These are phyloP conservation scores for Colletotrichum sp. DNA, from an alignment of 2,329 filamentous ascomycete genomes.

Conservation along the genomic window DNA sequence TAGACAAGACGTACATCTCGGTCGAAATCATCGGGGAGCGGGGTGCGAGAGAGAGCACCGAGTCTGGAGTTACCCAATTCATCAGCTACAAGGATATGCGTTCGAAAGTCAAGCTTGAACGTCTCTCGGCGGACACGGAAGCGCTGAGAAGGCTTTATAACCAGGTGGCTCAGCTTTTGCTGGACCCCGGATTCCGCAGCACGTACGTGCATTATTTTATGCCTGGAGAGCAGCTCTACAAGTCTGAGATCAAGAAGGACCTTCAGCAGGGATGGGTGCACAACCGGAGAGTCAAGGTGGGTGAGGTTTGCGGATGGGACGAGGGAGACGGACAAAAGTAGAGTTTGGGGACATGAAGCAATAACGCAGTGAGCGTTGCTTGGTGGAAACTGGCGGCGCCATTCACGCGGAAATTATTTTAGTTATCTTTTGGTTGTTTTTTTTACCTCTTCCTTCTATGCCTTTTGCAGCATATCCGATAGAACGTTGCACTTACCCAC, in stretches of 20 bases:
- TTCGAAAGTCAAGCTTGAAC: not conserved
- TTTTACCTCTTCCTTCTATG: not conserved
- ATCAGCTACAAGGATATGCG: not conserved
- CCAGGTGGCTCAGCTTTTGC: not conserved
- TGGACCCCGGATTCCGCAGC: not conserved
- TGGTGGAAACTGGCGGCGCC: not conserved
- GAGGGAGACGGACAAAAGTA: not conserved
- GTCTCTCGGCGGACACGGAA: not conserved
- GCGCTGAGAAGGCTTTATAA: not conserved
- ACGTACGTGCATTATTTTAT: not conserved
- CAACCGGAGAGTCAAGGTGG: not conserved
- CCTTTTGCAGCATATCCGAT: not conserved
- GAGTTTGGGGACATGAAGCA: not conserved
- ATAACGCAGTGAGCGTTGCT: not conserved
- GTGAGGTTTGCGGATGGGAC: not conserved
- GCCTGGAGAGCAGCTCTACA: not conserved
- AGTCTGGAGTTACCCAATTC: not conserved
- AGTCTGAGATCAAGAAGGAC: not conserved
- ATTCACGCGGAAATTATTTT: not conserved
- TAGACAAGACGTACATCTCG: not conserved
- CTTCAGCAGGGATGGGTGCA: not conserved
- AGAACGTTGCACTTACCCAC: not conserved
- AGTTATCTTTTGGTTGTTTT: not conserved
- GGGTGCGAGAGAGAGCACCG: not conserved
- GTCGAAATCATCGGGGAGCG: not conserved